phyloP scores from a whole-genome alignment of 2,329 filamentous ascomycete genomes.

The Sphaceloma murrayae region DNA sequence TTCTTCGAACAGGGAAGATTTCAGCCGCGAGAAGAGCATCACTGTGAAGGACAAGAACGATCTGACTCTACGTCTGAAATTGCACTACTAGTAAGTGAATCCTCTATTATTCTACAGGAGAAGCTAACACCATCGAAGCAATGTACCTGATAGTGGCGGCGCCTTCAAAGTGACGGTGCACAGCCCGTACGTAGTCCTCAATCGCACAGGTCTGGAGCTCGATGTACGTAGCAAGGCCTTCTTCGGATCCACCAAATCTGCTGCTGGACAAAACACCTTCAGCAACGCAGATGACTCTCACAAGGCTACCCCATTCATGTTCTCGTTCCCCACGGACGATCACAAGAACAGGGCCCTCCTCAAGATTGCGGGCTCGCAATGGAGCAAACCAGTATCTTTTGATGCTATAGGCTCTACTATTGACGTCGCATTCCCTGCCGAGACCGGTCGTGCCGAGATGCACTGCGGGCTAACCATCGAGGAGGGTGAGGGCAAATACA shows the following conservation, averaged over 20 bases:
- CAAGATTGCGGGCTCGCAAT: conserved; percentile 79
- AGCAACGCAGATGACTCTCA: conserved; percentile 48
- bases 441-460: conserved; percentile 65
- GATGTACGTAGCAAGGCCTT: conserved; percentile 83
- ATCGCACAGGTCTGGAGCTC: conserved; percentile 86
- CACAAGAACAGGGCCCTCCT: conserved; percentile 82
- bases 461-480: conserved; percentile 83
- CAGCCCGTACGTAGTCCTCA: conserved; percentile 88
- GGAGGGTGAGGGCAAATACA: conserved; percentile 93
- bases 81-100: conserved; percentile 73
- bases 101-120: too few relatives aligned
- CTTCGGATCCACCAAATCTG: conserved; percentile 69
- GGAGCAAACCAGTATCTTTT: conserved; percentile 97
- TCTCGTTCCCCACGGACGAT: conserved; percentile 82
- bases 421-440: conserved; percentile 72
- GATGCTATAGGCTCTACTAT: conserved; percentile 92
- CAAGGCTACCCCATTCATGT: conserved; percentile 90
- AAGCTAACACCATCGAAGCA: conserved; percentile 30
- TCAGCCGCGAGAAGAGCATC: conserved; percentile 69
- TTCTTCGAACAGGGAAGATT: conserved; percentile 75
- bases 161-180: conserved; percentile 94
- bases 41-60: conserved; percentile 78
- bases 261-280: conserved; percentile 68
- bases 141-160: conserved; percentile 81
- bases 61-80: conserved; percentile 65